Conservation (phyloP, 1,284 basidiomycete genomes). For the Irpex lacteus region DNA sequence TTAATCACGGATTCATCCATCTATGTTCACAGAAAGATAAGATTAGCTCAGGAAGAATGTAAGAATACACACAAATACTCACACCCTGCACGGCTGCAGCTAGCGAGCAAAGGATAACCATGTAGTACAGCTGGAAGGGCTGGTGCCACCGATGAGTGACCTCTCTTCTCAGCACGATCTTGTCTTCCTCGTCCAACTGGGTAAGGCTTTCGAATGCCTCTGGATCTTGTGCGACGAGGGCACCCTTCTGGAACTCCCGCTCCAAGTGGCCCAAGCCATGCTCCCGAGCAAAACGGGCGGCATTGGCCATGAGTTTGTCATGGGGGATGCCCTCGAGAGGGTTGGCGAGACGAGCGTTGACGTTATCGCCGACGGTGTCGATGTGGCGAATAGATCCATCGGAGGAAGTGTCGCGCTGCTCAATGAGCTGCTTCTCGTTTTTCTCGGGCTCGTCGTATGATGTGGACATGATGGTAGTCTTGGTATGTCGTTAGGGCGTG, state of each 20-base stretch:
- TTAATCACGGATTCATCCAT: constrained; percentile 73
- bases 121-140: constrained; percentile 53
- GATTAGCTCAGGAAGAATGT: no score
- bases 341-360: constrained; percentile 54
- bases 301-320: constrained; percentile 55
- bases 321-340: constrained; percentile 54
- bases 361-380: constrained; percentile 26
- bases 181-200: constrained; percentile 61
- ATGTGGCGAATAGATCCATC: constrained; percentile 18
- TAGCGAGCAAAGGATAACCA: constrained; percentile 56
- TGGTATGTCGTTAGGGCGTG: no score
- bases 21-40: constrained; percentile 15
- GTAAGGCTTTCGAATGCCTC: constrained; percentile 49
- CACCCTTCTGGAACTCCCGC: constrained; percentile 58
- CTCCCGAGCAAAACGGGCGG: constrained; percentile 51
- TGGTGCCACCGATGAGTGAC: constrained; percentile 64
- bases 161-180: constrained; percentile 45
- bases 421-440: background rate
- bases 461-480: background rate
- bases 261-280: constrained; percentile 50
- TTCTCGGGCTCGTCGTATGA: background rate
- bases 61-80: constrained; percentile 17
- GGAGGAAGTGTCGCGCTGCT: background rate
- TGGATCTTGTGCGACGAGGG: constrained; percentile 60
- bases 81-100: constrained; percentile 73